phyloP scores from a whole-genome alignment of 2,329 filamentous ascomycete genomes.

The Hyphodiscus sp. region DNA sequence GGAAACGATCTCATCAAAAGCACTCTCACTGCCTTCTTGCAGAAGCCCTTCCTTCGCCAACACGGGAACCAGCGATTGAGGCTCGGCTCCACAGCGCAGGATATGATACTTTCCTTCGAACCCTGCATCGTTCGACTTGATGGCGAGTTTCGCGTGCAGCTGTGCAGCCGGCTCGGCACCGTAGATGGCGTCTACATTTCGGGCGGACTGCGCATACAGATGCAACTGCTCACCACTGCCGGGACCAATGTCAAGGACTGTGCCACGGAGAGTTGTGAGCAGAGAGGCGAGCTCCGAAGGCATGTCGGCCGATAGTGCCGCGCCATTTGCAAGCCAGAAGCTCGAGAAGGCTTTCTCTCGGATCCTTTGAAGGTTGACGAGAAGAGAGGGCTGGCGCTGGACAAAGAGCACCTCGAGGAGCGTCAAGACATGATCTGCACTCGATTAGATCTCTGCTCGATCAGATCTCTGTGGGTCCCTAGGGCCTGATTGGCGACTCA shows the following conservation, averaged over 20 bases:
- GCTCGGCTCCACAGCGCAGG: not conserved
- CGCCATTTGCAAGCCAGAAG: not conserved
- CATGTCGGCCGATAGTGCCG: not conserved
- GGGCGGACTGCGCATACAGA: not conserved
- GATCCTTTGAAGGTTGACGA: not conserved
- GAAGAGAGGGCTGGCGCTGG: not conserved
- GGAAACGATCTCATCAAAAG: not conserved
- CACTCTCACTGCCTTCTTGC: not conserved
- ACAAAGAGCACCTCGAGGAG: too few species aligned
- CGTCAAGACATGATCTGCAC: too few species aligned
- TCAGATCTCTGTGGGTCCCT: too few species aligned
- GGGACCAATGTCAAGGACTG: not conserved
- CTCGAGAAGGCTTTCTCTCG: not conserved
- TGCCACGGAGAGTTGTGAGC: not conserved
- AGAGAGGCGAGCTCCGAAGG: not conserved
- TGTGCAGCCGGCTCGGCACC: not conserved
- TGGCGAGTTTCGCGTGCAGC: not conserved
- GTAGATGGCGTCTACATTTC: not conserved
- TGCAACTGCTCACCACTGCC: not conserved
- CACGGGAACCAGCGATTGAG: not conserved
- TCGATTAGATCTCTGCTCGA: too few species aligned
- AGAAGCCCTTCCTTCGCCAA: not conserved
- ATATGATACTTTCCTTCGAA: not conserved
- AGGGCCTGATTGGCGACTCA: too few species aligned
- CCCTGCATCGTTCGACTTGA: not conserved